These are phyloP conservation scores for Biscogniauxia marginata DNA, from an alignment of 2,329 filamentous ascomycete species.

Conservation along the genomic window DNA sequence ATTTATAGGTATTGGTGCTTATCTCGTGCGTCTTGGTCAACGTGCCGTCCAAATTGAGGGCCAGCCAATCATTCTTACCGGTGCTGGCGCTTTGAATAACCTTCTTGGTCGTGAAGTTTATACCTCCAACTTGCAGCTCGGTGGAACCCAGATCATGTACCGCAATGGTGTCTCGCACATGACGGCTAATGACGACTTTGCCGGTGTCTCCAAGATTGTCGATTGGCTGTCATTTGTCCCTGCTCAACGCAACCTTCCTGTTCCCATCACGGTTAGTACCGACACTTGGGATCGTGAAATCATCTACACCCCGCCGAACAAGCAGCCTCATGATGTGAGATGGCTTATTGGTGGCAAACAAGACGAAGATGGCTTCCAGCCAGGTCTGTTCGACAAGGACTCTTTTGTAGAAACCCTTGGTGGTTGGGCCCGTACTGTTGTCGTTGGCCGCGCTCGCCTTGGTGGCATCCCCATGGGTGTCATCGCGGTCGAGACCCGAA, in stretches of 20 bases:
- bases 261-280: conserved; percentile 83
- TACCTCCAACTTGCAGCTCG: conserved; percentile 97
- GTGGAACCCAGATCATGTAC: conserved; percentile 99
- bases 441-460: conserved; percentile 92
- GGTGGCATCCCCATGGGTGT: conserved; percentile 98
- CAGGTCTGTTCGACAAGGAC: conserved; percentile 92
- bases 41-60: conserved; percentile 98
- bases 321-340: conserved; percentile 87
- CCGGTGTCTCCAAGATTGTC: conserved; percentile 95
- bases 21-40: conserved; percentile 96
- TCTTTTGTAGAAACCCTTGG: conserved; percentile 97
- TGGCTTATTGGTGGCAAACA: conserved; percentile 90
- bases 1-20: conserved; percentile 80
- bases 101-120: conserved; percentile 96
- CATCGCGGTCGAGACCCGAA: conserved; percentile 92
- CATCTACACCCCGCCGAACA: conserved; percentile 75
- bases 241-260: conserved; percentile 88
- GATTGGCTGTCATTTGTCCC: conserved; percentile 98
- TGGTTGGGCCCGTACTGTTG: conserved; percentile 95
- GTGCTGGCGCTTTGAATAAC: conserved; percentile 97
- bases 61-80: conserved; percentile 97
- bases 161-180: conserved; percentile 99
- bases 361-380: conserved; percentile 80
- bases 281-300: conserved; percentile 95
- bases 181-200: conserved; percentile 96